A percentile compares a stretch with the other conserved stretches of the same genome.
These are phyloP conservation scores for Cladosporium cucumerinum DNA, from an alignment of 2,329 filamentous ascomycete genomes.

Conservation along the genomic window DNA sequence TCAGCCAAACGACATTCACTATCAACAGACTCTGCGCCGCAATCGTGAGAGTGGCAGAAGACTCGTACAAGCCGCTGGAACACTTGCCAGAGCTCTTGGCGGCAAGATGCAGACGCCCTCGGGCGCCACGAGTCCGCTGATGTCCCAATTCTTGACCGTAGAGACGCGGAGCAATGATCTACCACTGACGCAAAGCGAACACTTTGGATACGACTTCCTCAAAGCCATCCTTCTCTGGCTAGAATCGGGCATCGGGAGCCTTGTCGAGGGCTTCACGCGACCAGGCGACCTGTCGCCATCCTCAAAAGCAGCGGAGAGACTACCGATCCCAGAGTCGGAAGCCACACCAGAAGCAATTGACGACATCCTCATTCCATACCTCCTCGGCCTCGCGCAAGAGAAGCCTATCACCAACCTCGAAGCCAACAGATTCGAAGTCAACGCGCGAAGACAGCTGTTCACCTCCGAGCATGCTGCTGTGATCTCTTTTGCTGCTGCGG, in stretches of 20 bases:
- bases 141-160: constrained; percentile 27
- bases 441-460: constrained; percentile 53
- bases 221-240: constrained; percentile 63
- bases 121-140: constrained; percentile 22
- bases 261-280: constrained; percentile 57
- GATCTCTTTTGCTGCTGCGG: constrained; percentile 52
- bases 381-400: constrained; percentile 52
- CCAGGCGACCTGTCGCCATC: constrained; percentile 36
- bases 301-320: constrained; percentile 35
- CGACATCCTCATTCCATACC: constrained; percentile 56
- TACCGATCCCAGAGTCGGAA: constrained; percentile 50
- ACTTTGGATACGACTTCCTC: constrained; percentile 63
- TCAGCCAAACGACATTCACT: constrained; percentile 47
- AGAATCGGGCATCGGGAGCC: constrained; percentile 53
- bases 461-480: constrained; percentile 54
- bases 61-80: constrained; percentile 62
- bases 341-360: constrained; percentile 54
- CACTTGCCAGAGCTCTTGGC: constrained; percentile 55
- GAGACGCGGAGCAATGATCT: constrained; percentile 40
- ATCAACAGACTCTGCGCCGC: constrained; percentile 56
- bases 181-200: constrained; percentile 41
- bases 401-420: constrained; percentile 55
- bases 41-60: constrained; percentile 55
- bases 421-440: constrained; percentile 55
- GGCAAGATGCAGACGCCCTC: constrained; percentile 45